A percentile compares a stretch with the other conserved stretches of the same genome.
Evolutionary conservation across 1,284 basidiomycete species (phyloP).

Genomic region (Trichosporon asahii): DNA sequence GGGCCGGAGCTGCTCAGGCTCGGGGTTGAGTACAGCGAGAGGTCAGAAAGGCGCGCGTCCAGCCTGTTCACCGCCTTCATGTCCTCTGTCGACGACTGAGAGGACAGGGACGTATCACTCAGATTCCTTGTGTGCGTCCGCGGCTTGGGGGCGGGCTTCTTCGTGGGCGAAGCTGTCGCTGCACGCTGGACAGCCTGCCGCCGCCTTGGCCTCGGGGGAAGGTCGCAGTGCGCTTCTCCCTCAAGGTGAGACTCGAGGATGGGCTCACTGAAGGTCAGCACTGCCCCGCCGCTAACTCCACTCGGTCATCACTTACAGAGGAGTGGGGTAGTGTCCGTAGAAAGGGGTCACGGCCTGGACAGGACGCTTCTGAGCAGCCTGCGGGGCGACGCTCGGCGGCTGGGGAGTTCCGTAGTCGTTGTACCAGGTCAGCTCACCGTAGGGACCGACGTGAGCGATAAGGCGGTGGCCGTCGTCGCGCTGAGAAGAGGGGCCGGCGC

Average conservation of each 20-base stretch:
- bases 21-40: not conserved
- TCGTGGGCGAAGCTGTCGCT: not conserved
- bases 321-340: constrained; percentile 8
- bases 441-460: not conserved
- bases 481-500: not conserved
- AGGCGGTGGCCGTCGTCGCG: constrained; percentile 1
- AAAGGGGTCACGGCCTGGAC: not conserved
- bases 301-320: not conserved
- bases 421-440: constrained; percentile 9
- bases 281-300: not conserved
- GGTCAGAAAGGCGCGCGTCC: not conserved
- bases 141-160: not conserved
- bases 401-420: not conserved
- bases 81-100: not conserved
- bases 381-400: not conserved
- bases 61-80: not conserved
- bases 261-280: constrained; percentile 1
- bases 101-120: not conserved
- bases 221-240: not conserved
- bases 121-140: not conserved
- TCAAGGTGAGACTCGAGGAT: constrained; percentile 1
- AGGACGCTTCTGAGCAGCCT: not conserved
- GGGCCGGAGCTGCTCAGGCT: not conserved
- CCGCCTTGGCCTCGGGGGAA: not conserved
- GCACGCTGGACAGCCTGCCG: not conserved